Base-by-base conservation (phyloP, 306 rosid genomes). In the Rosa lucieae region DNA sequence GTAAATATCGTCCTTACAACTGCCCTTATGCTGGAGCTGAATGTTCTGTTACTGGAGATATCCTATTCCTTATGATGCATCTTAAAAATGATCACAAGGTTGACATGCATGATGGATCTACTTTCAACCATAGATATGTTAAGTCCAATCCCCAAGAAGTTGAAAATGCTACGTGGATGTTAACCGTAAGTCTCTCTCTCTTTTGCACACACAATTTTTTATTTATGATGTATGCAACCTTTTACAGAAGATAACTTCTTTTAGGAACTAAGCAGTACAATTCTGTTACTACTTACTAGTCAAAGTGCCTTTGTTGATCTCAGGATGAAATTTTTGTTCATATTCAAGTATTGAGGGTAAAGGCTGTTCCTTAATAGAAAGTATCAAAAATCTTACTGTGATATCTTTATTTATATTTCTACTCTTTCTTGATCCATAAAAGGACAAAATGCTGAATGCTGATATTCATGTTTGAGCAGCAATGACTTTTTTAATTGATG, bases 11-110 rank as follows among this genome's bases (percentile, higher is more conserved):
- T 13, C 89, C 87, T 0, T 88, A 76, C 84, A 81, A 72, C 76
- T 88, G 91, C 67, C 91, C 91, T 70, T 85, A 88, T 52, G 87
- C 89, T 4, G 91, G 89, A 74, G 87, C 84, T 58, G 87, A 88
- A 65, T 88, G 91, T 82, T 70, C 86, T 37, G 83, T 88, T 47
- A 73, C 82, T 1, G 91, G 91, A 47, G 91, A 88, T 62, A 84
- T 88, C 80, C 85, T 82, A 17, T 75, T 56, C 82, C 91, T 88
- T 66, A 82, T 82, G 72, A 79, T 79, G 87, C 91, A 88, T 77
- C 86, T 88, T 51, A 83, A 84, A 76, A 80, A 85, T 35, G 86
- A 81, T 17, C 91, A 88, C 83, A 86, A 88, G 77, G 89, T 88
- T 62, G 91, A 88, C 83, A 85, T 88, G 86, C 91, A 88, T 62